Evolutionary conservation across 2,329 filamentous ascomycete genomes (phyloP).

Genomic region (Magnaporthiopsis poae): DNA sequence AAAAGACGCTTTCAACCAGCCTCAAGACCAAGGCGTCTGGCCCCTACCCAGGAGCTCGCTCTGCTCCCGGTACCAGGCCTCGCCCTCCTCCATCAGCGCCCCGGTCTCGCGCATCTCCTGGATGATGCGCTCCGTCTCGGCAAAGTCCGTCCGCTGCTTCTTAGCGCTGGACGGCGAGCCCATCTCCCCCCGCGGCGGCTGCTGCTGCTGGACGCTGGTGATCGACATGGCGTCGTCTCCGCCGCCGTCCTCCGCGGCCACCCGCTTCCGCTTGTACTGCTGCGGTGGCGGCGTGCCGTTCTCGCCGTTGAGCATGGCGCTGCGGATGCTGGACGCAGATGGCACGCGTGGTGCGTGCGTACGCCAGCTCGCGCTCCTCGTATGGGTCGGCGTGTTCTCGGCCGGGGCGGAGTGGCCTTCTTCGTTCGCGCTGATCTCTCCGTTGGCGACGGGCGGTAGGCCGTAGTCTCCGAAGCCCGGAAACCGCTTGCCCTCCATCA

Average conservation of each 20-base stretch:
- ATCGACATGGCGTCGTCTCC: conserved; percentile 2
- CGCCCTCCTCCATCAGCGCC: conserved; percentile 36
- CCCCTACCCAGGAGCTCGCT: conserved; percentile 27
- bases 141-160: conserved; percentile 17
- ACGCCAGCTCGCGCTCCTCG: neutral
- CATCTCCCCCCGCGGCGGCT: conserved; percentile 4
- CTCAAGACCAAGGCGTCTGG: conserved; percentile 5
- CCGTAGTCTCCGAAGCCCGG: conserved; percentile 29
- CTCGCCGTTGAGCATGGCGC: neutral
- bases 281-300: neutral
- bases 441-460: conserved; percentile 14
- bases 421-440: neutral
- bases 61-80: conserved; percentile 37
- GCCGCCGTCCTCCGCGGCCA: conserved; percentile 6
- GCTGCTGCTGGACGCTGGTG: conserved; percentile 5
- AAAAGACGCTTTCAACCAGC: neutral
- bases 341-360: conserved; percentile 1
- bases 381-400: neutral
- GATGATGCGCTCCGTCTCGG: conserved; percentile 26
- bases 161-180: conserved; percentile 15
- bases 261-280: conserved; percentile 12
- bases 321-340: neutral
- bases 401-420: neutral
- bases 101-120: conserved; percentile 32
- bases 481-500: conserved; percentile 32